Evolutionary conservation across 768 basidiomycete genomes (phyloP), one percentile per base, ranked within the genome.

Genomic region (Xerocomellus chrysenteron): DNA sequence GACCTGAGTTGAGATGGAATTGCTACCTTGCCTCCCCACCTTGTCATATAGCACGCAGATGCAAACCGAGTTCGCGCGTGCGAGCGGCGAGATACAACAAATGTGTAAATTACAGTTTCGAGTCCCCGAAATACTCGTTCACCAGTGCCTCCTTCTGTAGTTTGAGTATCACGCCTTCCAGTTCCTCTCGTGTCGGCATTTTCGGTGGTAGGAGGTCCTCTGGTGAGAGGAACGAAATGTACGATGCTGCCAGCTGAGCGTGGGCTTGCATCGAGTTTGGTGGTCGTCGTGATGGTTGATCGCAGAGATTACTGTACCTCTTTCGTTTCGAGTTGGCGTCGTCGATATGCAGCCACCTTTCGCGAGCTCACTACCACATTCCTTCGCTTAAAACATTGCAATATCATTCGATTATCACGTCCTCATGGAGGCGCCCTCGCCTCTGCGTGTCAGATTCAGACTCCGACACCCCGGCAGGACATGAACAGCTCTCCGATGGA

Each of bases 141-240:
- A 92, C 83, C 43, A 96, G 72, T 21, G 87, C 87, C 73, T 86
- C 82, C 75, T 96, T 95, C 67, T 88, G 80, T 59, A 94, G 75
- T 28, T 80, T 81, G 54, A 97, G 78, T 52, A 97, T 69, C 11
- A 90, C 82, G 21, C 72, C 69, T 68, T 92, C 92, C 88, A 92
- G 88, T 71, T 95, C 90, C 45, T 83, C 82, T 54, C 81, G 78
- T 1, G 82, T 84, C 1, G 91, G 90, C 72, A 95, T 71, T 62
- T 82, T 85, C 0, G 94, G 93, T 12, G 87, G 84, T 50, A 90
- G 66, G 10, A 96, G 79, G 56, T 86, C 79, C 58, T 88, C 86
- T 19, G 86, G 75, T 19, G 84, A 75, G n/a, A 95, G 76, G 74
- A 94, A 90, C 3, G 87, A 79, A 16, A 93, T 87, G 62, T 83